A percentile compares a stretch with the other conserved stretches of the same genome.
Evolutionary conservation across 495 filamentous ascomycete genomes (phyloP).

Genomic region (Lepraria neglecta): DNA sequence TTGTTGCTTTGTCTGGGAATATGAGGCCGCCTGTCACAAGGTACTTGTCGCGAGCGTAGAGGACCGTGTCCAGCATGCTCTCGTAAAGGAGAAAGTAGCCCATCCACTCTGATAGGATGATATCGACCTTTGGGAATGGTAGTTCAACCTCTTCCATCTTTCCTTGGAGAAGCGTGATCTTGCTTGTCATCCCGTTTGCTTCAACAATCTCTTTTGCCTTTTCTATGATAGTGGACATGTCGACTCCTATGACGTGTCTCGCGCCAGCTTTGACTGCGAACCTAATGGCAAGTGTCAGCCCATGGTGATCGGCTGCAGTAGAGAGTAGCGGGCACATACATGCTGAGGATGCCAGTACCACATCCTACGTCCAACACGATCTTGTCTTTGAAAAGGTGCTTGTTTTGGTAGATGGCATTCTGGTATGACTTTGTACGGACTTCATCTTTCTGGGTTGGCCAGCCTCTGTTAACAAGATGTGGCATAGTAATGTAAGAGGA

Average conservation of each 20-base stretch:
- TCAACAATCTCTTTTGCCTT: conserved; percentile 89
- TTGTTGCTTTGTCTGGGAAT: conserved; percentile 82
- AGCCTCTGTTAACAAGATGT: conserved; percentile 7
- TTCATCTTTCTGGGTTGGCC: conserved; percentile 77
- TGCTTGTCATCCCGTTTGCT: conserved; percentile 71
- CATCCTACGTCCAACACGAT: conserved; percentile 96
- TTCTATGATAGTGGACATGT: conserved; percentile 94
- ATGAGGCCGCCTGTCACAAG: conserved; percentile 77
- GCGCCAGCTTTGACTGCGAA: conserved; percentile 93
- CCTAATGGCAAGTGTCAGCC: conserved; percentile 45
- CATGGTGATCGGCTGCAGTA: background rate
- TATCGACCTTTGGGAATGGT: conserved; percentile 85
- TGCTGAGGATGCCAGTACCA: conserved; percentile 84
- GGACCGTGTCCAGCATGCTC: conserved; percentile 94
- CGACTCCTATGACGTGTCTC: conserved; percentile 89
- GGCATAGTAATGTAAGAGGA: background rate
- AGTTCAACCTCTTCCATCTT: conserved; percentile 94
- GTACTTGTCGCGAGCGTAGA: conserved; percentile 90
- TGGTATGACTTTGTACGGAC: conserved; percentile 93
- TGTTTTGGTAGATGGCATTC: conserved; percentile 93
- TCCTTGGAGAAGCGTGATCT: conserved; percentile 87
- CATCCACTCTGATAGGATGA: conserved; percentile 99
- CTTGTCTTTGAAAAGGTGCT: conserved; percentile 95
- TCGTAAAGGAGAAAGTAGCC: conserved; percentile 98
- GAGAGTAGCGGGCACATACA: conserved; percentile 47